Conservation (phyloP, 2,329 filamentous ascomycete species). For the Nemania abortiva region DNA sequence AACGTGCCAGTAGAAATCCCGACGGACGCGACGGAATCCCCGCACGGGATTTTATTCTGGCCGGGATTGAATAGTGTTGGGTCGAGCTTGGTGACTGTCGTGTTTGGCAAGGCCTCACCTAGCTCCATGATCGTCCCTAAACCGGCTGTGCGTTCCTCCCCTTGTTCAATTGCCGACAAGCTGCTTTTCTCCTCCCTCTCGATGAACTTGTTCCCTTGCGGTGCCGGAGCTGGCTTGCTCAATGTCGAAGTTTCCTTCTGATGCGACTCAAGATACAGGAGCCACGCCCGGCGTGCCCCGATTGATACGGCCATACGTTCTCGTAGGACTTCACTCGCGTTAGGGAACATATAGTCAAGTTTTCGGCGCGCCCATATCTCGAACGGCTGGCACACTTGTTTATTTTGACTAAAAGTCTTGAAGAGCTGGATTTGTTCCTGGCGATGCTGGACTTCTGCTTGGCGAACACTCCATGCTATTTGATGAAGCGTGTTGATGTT, state of each 20-base stretch:
- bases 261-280: neutral
- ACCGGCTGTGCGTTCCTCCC: neutral
- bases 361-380: neutral
- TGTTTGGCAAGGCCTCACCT: neutral
- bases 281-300: neutral
- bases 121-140: neutral
- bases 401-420: neutral
- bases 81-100: neutral
- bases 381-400: neutral
- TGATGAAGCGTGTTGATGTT: neutral
- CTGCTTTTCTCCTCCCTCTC: neutral
- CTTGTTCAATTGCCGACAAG: neutral
- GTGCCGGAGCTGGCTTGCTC: neutral
- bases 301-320: neutral
- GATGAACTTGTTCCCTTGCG: neutral
- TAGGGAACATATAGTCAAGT: neutral
- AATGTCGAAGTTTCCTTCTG: neutral
- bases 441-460: neutral
- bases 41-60: neutral
- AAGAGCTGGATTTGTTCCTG: conserved; percentile 1
- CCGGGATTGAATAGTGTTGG: neutral
- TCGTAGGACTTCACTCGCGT: neutral
- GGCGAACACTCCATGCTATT: neutral
- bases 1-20: neutral
- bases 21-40: neutral